phyloP scores from a whole-genome alignment of 352 stramenopile genomes.

The Globisporangium mamillatum region DNA sequence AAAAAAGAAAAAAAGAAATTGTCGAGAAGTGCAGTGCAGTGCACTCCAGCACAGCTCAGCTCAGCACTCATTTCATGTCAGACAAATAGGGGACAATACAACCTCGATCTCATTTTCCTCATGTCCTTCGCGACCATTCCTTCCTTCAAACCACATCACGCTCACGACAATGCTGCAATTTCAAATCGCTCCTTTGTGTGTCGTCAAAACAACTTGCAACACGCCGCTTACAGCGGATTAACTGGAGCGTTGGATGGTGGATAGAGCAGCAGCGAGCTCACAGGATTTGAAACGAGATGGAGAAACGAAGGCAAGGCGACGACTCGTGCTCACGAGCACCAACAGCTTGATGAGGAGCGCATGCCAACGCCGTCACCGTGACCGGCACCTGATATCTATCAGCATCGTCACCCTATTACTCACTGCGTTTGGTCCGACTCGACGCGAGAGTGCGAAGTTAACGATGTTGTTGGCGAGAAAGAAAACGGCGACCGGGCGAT shows the following conservation, averaged over 20 bases:
- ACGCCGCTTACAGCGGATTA: background rate
- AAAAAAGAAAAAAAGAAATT: conserved; percentile 6
- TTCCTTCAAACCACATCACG: background rate
- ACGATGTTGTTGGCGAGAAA: conserved; percentile 8
- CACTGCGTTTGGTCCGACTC: conserved; percentile 11
- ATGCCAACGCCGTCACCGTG: background rate
- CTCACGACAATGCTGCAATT: background rate
- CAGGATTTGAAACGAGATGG: background rate
- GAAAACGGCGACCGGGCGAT: conserved; percentile 2
- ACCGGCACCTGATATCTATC: conserved; percentile 12
- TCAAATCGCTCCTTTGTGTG: background rate
- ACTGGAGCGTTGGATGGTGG: background rate
- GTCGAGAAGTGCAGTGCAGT: background rate
- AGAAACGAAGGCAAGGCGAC: background rate
- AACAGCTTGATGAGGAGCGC: background rate
- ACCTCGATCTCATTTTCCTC: conserved; percentile 1
- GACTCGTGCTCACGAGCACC: background rate
- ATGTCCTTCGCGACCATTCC: background rate
- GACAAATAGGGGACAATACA: background rate
- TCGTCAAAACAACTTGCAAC: background rate
- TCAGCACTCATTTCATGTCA: background rate
- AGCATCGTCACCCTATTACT: conserved; percentile 11
- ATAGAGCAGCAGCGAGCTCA: background rate
- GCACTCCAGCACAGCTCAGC: background rate
- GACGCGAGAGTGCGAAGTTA: conserved; percentile 2